These are phyloP conservation scores for Coemansia sp. DNA, from an alignment of 192 early-diverging fungal species.

Conservation along the genomic window DNA sequence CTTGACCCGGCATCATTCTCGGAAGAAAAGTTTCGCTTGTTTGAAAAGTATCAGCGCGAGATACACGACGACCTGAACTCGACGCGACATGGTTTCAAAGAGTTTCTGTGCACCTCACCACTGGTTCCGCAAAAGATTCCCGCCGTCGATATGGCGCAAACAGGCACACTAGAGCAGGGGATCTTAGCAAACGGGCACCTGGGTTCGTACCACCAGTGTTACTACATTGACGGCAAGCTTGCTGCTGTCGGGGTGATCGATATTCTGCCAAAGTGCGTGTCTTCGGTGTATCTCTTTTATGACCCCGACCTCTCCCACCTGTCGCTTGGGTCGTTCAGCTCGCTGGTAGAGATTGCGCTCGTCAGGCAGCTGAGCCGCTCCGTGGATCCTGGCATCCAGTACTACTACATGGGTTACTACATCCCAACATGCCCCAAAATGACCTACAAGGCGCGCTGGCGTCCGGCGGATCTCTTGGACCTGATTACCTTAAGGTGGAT, in stretches of 20 bases:
- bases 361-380: slow-evolving; percentile 51
- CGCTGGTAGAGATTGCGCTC: slow-evolving; percentile 79
- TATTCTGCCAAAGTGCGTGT: slow-evolving; percentile 83
- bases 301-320: slow-evolving; percentile 80
- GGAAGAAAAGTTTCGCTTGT: slow-evolving; percentile 74
- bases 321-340: slow-evolving; percentile 82
- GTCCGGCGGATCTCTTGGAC: slow-evolving; percentile 81
- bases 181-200: slow-evolving; percentile 48
- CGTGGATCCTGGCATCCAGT: slow-evolving; percentile 56
- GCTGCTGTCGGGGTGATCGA: slow-evolving; percentile 93
- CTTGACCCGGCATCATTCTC: slow-evolving; percentile 66
- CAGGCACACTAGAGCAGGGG: neutral
- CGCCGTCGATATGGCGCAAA: neutral
- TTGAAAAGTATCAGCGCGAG: slow-evolving; percentile 73
- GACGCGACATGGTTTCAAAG: slow-evolving; percentile 52
- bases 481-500: slow-evolving; percentile 56
- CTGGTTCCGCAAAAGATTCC: slow-evolving; percentile 29
- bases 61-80: slow-evolving; percentile 79
- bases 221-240: slow-evolving; percentile 78
- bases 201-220: slow-evolving; percentile 90
- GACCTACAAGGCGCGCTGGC: slow-evolving; percentile 90
- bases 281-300: slow-evolving; percentile 94
- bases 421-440: slow-evolving; percentile 92
- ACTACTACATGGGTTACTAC: slow-evolving; percentile 96
- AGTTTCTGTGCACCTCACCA: slow-evolving; percentile 80